Base-by-base conservation (phyloP, 495 filamentous ascomycete species). In the Penicillium canescens region DNA sequence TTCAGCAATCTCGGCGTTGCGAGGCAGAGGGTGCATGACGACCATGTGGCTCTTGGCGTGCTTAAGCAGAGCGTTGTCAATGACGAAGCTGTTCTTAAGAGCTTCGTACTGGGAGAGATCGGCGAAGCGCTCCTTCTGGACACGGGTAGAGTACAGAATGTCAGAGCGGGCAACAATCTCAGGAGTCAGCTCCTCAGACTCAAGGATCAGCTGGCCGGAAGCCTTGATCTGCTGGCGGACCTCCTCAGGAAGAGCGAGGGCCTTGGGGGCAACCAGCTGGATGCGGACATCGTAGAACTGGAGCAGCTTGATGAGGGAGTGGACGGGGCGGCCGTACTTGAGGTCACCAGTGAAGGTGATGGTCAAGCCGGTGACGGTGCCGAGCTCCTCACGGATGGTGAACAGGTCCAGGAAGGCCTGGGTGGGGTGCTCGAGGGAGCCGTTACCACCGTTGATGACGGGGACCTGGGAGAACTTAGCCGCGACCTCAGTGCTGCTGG, bases 341-440 rank as follows among this genome's bases (percentile, higher is more conserved):
- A 98, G 83, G 63, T 98, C 94, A 61, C 94, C 94, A 45, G 86
- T 82, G 69, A 98, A 98, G 46, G 94, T 98, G 68, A 98, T 93
- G 43, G 90, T 96, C 56, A 98, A 78, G 37, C 91, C 92, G 59
- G 89, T 90, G 46, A 98, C 93, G 4, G 91, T 96, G 50, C 94
- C 94, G 16, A 98, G 80, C 73, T 98, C 94, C 72, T 98, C 92
- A 49, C 95, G 87, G 69, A 98, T 97, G 35, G 94, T 98, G 80
- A 96, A 98, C 57, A 98, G 84, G 64, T 98, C 94, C n/a, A 97
- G 81, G 84, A 98, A 92, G 4, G 94, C 94, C 73, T 98, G 94
- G 0, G 95, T 98, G 3, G 94, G 94, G 71, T 98, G 94, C 75
- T 98, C 94, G 58, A 89, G 81, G 69, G 86, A 88, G 52, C 94